phyloP scores from a whole-genome alignment of 1,139 yeast species.

The Geotrichum reessii region DNA sequence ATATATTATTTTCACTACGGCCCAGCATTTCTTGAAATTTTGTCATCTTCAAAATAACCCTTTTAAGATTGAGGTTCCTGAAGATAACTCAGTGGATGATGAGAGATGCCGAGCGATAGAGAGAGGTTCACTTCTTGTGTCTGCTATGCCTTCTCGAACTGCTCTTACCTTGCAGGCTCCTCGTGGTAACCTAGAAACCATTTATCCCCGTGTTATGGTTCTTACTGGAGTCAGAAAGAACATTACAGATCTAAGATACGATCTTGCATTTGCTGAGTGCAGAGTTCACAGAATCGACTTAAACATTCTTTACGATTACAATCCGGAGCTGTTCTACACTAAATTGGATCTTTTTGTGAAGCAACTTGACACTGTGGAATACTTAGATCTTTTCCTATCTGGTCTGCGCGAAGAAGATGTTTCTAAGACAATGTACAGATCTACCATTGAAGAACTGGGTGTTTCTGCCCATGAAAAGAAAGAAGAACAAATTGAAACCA shows the following conservation, averaged over 20 bases:
- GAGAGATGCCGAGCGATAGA: slow-evolving; percentile 87
- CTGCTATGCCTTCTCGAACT: slow-evolving; percentile 76
- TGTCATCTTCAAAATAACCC: slow-evolving; percentile 55
- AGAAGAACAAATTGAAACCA: neutral
- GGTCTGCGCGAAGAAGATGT: slow-evolving; percentile 86
- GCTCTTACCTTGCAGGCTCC: slow-evolving; percentile 89
- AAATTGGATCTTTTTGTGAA: slow-evolving; percentile 65
- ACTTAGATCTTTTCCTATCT: slow-evolving; percentile 80
- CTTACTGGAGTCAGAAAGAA: slow-evolving; percentile 71
- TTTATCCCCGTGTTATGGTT: slow-evolving; percentile 89
- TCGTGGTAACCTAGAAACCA: slow-evolving; percentile 91
- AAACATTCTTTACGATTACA: slow-evolving; percentile 84
- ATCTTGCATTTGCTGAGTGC: slow-evolving; percentile 72
- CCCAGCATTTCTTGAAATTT: slow-evolving; percentile 77
- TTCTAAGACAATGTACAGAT: slow-evolving; percentile 72
- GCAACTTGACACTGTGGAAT: slow-evolving; percentile 66
- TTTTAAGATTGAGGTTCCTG: slow-evolving; percentile 31
- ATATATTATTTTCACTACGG: slow-evolving; percentile 78
- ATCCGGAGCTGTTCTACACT: slow-evolving; percentile 58
- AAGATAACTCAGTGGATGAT: slow-evolving; percentile 44
- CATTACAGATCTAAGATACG: slow-evolving; percentile 54
- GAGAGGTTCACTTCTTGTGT: slow-evolving; percentile 77
- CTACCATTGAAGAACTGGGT: slow-evolving; percentile 42
- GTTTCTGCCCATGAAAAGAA: neutral
- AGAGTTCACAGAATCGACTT: slow-evolving; percentile 88